Percentiles rank a stretch among this genome's conserved stretches.
Conservation (phyloP, 73 alveolate species). For the Paramecium octaurelia region DNA sequence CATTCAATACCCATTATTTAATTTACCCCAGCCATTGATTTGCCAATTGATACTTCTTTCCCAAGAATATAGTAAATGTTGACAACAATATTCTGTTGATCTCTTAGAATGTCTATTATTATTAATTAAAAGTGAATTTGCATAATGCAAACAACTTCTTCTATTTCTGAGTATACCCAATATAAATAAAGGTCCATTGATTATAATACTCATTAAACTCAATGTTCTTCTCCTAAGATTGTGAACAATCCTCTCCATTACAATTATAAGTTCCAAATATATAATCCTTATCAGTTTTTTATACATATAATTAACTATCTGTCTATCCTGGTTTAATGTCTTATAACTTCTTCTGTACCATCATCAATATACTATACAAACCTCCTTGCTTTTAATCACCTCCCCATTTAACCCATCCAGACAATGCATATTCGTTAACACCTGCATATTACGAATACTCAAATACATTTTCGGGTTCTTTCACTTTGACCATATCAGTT, state of each 20-base stretch:
- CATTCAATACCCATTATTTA: constrained; percentile 13
- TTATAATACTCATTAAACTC: constrained; percentile 1
- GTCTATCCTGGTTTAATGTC: background rate
- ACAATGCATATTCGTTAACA: background rate
- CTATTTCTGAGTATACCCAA: background rate
- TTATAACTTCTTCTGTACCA: background rate
- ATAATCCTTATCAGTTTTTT: background rate
- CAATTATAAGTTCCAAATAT: background rate
- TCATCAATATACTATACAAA: background rate
- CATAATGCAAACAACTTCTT: background rate
- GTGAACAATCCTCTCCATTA: background rate
- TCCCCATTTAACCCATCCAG: constrained; percentile 38
- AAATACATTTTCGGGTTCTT: background rate
- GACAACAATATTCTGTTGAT: constrained; percentile 5
- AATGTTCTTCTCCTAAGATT: background rate
- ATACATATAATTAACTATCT: background rate
- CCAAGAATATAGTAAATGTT: background rate
- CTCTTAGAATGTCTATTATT: background rate
- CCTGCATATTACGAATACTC: background rate
- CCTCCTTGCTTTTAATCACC: background rate
- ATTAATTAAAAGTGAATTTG: background rate
- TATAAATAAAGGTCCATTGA: constrained; percentile 19
- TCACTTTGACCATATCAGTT: background rate
- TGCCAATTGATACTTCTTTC: background rate
- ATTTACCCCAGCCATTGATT: background rate